Evolutionary conservation across 23 red algal genomes (phyloP), one percentile per base, ranked within the genome.

Genomic region (Agarophyton chilense): DNA sequence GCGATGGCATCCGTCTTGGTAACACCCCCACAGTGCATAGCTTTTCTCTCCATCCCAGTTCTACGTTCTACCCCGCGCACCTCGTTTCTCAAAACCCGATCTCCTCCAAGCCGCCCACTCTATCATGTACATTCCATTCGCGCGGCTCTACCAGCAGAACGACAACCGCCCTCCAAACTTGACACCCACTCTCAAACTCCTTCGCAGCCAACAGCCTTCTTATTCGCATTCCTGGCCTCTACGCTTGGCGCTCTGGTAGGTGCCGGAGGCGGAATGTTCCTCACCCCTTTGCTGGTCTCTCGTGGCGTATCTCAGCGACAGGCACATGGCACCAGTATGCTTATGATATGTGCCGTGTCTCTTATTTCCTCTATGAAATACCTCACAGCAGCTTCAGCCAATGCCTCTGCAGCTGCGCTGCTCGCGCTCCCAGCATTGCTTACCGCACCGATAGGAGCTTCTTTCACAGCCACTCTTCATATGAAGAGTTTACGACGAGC

Each of bases 301-400:
- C 53, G 24, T 21, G 21, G 78, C 26, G 52, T 89, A 16, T 64
- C 90, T 1, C 95, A 98, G 65, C 70, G 91, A 45, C 21, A 92
- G 74, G 95, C 95, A 38, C 95, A 98, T 57, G 95, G 95, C 33
- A 98, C 95, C 14, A 87, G 91, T 29, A 72, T 98, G 26, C 50
- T 91, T 26, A 92, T 92, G 35, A 86, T 98, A 19, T 64, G 86
- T 35, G 52, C 94, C 33, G 91, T 60, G 13, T 83, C 90, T 10
- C 19, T 81, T 52, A 35, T 86, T 2, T 86, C 79, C 4, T 52
- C 95, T 21, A 26, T 98, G 2, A 81, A 66, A 12, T 98, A 98
- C 41, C 22, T 56, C 1, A 71, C 72, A 9, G 67, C 79, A 42
- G 44, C 56, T 28, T 70, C 50, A 41, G 79, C 86, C 13, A 42